Conservation (phyloP, 805 yeast genomes). For the Metschnikowia santaceciliae region DNA sequence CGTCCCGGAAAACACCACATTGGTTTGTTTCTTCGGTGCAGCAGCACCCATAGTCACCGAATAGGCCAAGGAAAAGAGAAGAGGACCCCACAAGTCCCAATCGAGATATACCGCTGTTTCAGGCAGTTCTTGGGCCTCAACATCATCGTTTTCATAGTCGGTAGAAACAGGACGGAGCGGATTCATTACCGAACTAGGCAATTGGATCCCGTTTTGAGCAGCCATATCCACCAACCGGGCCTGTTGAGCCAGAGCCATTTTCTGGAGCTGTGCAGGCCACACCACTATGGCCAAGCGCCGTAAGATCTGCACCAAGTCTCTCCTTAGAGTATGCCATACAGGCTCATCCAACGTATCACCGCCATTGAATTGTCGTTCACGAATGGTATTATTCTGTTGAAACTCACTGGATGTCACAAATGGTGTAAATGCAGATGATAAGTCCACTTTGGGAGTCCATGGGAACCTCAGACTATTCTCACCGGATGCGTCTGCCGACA, state of each 20-base stretch:
- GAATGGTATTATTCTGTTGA: slow-evolving; percentile 17
- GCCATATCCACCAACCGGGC: slow-evolving; percentile 33
- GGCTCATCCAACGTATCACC: slow-evolving; percentile 76
- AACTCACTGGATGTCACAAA: slow-evolving; percentile 13
- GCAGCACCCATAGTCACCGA: slow-evolving; percentile 51
- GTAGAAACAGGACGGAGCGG: slow-evolving; percentile 10
- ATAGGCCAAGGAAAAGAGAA: slow-evolving; percentile 54
- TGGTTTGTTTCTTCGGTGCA: slow-evolving; percentile 42
- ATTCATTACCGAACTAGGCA: slow-evolving; percentile 32
- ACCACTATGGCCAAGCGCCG: slow-evolving; percentile 36
- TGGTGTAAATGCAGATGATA: slow-evolving; percentile 16
- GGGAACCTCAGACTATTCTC: not conserved
- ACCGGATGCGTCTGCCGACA: not conserved
- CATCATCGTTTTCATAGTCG: slow-evolving; percentile 11
- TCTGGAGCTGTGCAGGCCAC: slow-evolving; percentile 41
- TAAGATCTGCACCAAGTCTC: slow-evolving; percentile 36
- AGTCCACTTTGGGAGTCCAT: slow-evolving; percentile 19
- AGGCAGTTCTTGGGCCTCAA: slow-evolving; percentile 4
- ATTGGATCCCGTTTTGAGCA: slow-evolving; percentile 29
- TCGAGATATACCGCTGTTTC: slow-evolving; percentile 30
- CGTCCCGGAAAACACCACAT: slow-evolving; percentile 57
- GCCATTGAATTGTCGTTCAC: slow-evolving; percentile 56
- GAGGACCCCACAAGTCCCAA: slow-evolving; percentile 73
- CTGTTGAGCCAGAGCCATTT: slow-evolving; percentile 35
- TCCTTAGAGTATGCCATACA: slow-evolving; percentile 48